phyloP scores from a whole-genome alignment of 148 eudicot species.

The Silene conica region DNA sequence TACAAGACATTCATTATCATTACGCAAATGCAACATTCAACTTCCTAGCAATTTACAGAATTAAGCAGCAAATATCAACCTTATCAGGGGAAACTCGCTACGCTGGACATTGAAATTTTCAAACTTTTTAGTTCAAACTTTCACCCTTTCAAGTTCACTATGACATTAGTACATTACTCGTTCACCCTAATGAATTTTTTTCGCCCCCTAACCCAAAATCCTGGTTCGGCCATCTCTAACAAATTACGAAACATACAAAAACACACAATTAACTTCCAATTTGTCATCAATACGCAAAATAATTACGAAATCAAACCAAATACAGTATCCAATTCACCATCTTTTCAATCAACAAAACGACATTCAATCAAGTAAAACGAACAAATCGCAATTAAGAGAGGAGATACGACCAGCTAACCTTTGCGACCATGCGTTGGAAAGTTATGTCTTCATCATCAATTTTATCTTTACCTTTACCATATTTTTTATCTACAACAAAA shows the following conservation, averaged over 20 bases:
- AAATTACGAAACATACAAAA: not conserved
- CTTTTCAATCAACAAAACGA: not conserved
- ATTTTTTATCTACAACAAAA: conserved; percentile 5
- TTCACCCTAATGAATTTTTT: too few species aligned
- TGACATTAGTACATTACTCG: too few species aligned
- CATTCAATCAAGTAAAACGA: not conserved
- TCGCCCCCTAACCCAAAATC: too few species aligned
- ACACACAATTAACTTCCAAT: not conserved
- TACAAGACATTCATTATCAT: not conserved
- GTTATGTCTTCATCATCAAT: conserved; percentile 89
- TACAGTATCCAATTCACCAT: too few species aligned
- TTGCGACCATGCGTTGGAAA: conserved; percentile 97
- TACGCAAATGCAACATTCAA: not conserved
- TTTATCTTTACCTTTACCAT: conserved; percentile 38
- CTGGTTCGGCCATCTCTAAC: not conserved
- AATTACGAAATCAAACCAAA: not conserved
- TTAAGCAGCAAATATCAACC: not conserved
- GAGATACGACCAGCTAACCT: conserved; percentile 71
- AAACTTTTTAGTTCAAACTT: too few species aligned
- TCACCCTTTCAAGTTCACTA: too few species aligned
- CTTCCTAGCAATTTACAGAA: not conserved
- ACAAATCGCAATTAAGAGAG: conserved; percentile 4
- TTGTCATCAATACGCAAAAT: not conserved
- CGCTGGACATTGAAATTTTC: too few species aligned
- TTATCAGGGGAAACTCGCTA: too few species aligned